Base-by-base conservation (phyloP, 2,329 filamentous ascomycete genomes). In the Hymenotorrendiella dingleyae region DNA sequence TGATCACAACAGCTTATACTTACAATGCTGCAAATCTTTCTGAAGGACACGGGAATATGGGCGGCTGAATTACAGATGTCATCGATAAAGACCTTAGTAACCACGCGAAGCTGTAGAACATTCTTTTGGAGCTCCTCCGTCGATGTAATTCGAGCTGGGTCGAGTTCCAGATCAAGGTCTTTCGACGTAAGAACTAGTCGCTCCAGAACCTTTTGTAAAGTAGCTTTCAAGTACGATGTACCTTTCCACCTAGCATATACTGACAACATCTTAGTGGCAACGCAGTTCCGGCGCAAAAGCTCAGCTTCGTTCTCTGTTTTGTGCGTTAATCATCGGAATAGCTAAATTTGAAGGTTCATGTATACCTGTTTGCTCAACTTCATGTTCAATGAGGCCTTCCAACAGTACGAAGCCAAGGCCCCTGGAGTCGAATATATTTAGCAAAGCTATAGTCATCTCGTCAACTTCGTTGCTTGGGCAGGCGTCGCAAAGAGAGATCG, bases 241-340 rank as follows among this genome's bases (percentile, higher is more conserved):
- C 81, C 81, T 62, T 84, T 84, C 81, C 81, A 85, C 55, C 82
- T 84, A 4, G 80, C 80, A 53, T 83, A 85, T 6, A 84, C 71
- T 1, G 81, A 83, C 2, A 85, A 68, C 73, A 84, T 82, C 58
- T 84, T 85, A 2, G 81, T 84, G n/a, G 79, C 77, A 1, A 85
- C 80, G 51, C 79, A 84, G 23, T 81, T 82, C 37, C 80, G 70
- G n/a, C 81, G 72, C 9, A 85, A 62, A 17, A 85, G 69, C 54
- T 85, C 81, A 1, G 80, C 73, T 55, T 84, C 81, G 41, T 80
- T 84, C 57, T 84, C 81, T 72, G 43, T 36, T 39, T 23, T 7
- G 26, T 20, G 19, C 7, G 39, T 8, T 2, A 40, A 19, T 27
- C 7, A n/a, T n/a, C n/a, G n/a, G n/a, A n/a, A n/a, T n/a, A n/a